These are phyloP conservation scores for Colletotrichum cereale DNA, from an alignment of 2,329 filamentous ascomycete species.

Conservation along the genomic window DNA sequence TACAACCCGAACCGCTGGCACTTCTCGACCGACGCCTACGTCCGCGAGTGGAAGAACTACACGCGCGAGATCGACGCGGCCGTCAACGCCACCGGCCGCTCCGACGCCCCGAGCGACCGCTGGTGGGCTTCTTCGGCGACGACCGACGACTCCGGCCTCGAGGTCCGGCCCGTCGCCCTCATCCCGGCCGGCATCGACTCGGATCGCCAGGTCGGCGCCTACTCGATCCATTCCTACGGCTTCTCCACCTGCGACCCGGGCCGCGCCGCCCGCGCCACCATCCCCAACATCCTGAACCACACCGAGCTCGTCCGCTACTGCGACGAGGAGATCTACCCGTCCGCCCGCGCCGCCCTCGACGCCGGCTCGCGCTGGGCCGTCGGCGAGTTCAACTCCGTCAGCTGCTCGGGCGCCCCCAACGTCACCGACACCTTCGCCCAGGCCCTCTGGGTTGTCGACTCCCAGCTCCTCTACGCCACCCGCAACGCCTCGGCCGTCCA, in stretches of 20 bases:
- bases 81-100: constrained; percentile 25
- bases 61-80: constrained; percentile 22
- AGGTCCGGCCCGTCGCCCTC: constrained; percentile 40
- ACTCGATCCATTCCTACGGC: constrained; percentile 37
- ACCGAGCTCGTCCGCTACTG: constrained; percentile 36
- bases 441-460: constrained; percentile 55
- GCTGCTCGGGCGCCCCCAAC: constrained; percentile 53
- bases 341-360: constrained; percentile 28
- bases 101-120: constrained; percentile 1
- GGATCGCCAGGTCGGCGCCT: constrained; percentile 39
- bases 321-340: constrained; percentile 35
- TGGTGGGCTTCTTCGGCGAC: constrained; percentile 43
- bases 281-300: constrained; percentile 37
- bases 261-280: constrained; percentile 19
- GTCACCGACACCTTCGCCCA: constrained; percentile 57
- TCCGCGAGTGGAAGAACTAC: constrained; percentile 32
- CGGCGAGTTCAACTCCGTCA: constrained; percentile 56
- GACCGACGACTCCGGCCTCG: constrained; percentile 39
- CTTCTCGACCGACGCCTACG: constrained; percentile 34
- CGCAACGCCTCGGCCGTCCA: constrained; percentile 53
- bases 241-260: constrained; percentile 35
- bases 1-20: constrained; percentile 37
- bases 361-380: constrained; percentile 44
- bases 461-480: constrained; percentile 52
- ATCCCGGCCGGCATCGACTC: constrained; percentile 41